Evolutionary conservation across 371 early-diverging fungal species (phyloP), one percentile per base, ranked within the genome.

Genomic region (Smittium mucronatum): DNA sequence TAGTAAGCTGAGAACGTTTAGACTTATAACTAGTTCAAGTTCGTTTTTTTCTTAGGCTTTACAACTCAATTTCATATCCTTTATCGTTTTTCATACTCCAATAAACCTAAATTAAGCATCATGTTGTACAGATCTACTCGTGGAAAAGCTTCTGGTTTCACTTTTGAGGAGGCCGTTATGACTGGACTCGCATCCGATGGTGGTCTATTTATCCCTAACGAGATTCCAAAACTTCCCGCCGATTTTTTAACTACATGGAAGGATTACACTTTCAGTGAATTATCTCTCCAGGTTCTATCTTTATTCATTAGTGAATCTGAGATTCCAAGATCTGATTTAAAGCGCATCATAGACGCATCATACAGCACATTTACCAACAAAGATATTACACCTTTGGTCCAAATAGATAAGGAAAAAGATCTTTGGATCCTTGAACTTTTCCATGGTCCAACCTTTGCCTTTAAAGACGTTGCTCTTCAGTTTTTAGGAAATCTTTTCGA

Each of bases 401-500:
- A 86, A 75, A 78, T 93, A 70, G 83, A 84, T 65, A 82, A 83
- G 36, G 84, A 81, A 33, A 71, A 34, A 15, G 69, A 60, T 57
- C 67, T 69, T 64, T 74, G 73, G 57, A 82, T 95, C 17, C 83
- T 97, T 69, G 97, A 97, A 81, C 85, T 97, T 57, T 95, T 93
- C 88, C 95, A 94, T 72, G 98, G 97, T 1, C 97, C 97, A 16
- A 97, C 97, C 1, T 94, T 93, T 81, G 96, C 96, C 29, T 97
- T 97, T 83, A 97, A 97, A 82, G 98, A 97, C 72, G 95, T 96
- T 58, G 98, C 97, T 5, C 83, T 96, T 72, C 98, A 97, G 80
- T 89, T 94, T 71, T 83, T 95, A 36, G 98, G 98, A 36, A 96
- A 97, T 83, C 78, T 97, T 73, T 97, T 97, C 75, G 95, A 97